These are phyloP conservation scores for Tarenaya hassleriana DNA, from an alignment of 345 rosid species.

Conservation along the genomic window DNA sequence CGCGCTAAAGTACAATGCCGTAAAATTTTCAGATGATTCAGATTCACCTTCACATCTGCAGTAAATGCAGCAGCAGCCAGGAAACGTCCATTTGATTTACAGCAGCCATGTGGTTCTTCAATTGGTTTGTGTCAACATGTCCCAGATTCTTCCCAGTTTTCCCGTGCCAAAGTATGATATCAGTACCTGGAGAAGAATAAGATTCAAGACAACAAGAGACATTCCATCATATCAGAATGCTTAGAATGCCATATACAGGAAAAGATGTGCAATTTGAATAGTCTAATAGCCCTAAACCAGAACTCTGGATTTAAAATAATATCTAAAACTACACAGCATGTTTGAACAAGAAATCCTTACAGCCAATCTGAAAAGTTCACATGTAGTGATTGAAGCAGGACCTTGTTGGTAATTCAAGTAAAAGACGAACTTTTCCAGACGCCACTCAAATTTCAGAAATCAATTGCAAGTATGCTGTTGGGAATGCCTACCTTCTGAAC, in stretches of 20 bases:
- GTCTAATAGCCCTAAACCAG: background rate
- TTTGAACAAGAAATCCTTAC: background rate
- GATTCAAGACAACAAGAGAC: conserved; percentile 3
- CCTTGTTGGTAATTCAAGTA: too few species aligned
- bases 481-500: conserved; percentile 81
- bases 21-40: conserved; percentile 5
- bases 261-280: background rate
- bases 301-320: background rate
- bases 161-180: conserved; percentile 92
- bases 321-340: background rate
- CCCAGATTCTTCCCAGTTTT: conserved; percentile 79
- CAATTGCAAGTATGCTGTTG: too few species aligned
- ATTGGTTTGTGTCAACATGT: conserved; percentile 86
- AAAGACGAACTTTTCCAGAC: too few species aligned
- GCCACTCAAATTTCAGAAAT: background rate
- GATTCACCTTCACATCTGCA: conserved; percentile 89
- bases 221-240: conserved; percentile 6
- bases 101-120: conserved; percentile 85
- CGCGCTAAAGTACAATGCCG: background rate
- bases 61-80: conserved; percentile 98
- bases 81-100: conserved; percentile 92
- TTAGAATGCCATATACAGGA: conserved; percentile 4
- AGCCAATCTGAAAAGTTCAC: background rate
- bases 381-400: too few species aligned
- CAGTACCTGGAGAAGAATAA: conserved; percentile 58